Percentiles rank a stretch among this genome's conserved stretches.
phyloP scores from a whole-genome alignment of 1,139 yeast genomes.

The Nadsonia commutata region DNA sequence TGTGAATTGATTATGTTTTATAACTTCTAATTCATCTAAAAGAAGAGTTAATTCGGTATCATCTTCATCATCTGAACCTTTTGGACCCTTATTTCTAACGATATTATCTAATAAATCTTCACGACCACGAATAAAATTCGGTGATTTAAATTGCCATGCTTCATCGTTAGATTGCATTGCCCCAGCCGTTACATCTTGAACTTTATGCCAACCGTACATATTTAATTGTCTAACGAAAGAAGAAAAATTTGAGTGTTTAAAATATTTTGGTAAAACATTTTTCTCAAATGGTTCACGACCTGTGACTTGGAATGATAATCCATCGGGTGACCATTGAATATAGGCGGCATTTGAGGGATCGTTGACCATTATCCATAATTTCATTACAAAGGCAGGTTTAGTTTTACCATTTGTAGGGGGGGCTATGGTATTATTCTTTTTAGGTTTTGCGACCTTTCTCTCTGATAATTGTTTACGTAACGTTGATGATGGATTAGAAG shows the following conservation, averaged over 20 bases:
- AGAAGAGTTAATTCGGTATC: conserved; percentile 42
- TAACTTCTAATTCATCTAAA: conserved; percentile 56
- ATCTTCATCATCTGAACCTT: conserved; percentile 33
- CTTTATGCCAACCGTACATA: conserved; percentile 95
- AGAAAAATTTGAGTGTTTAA: conserved; percentile 83
- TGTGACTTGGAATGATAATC: conserved; percentile 68
- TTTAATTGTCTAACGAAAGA: conserved; percentile 83
- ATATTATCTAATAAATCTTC: conserved; percentile 67
- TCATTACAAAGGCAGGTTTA: conserved; percentile 81
- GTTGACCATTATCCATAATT: conserved; percentile 90
- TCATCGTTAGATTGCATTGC: conserved; percentile 44
- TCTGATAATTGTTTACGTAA: neutral
- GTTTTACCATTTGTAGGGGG: neutral
- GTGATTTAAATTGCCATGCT: conserved; percentile 61
- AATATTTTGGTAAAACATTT: conserved; percentile 62
- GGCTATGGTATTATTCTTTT: neutral
- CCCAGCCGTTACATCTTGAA: conserved; percentile 61
- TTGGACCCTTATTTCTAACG: conserved; percentile 30
- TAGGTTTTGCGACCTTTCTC: neutral
- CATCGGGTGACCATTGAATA: conserved; percentile 78
- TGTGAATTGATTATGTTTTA: conserved; percentile 63
- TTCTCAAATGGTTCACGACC: conserved; percentile 82
- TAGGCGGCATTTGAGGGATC: conserved; percentile 53
- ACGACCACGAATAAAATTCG: conserved; percentile 56
- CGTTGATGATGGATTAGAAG: neutral